Conservation (phyloP, 1,139 yeast species). For the Hansenula sp. region DNA sequence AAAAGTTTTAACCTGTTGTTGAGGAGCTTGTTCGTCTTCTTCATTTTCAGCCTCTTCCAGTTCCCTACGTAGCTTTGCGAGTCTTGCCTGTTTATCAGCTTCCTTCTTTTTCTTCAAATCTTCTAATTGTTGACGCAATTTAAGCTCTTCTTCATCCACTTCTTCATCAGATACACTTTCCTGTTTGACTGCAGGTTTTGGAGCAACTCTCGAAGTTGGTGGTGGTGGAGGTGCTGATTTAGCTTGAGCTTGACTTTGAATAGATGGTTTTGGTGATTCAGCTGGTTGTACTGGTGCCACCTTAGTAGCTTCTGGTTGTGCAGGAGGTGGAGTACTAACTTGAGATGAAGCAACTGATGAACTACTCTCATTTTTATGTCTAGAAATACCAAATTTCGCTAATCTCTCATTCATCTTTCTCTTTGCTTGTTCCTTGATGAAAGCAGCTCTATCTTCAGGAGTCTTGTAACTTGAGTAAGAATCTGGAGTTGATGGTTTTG, state of each 20-base stretch:
- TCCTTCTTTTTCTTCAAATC: slow-evolving; percentile 20
- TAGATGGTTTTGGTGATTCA: neutral
- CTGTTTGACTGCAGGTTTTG: slow-evolving; percentile 1
- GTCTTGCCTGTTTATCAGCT: slow-evolving; percentile 34
- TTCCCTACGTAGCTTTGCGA: slow-evolving; percentile 18
- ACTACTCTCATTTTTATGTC: slow-evolving; percentile 22
- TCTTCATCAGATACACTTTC: slow-evolving; percentile 10
- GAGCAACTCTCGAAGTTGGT: slow-evolving; percentile 10
- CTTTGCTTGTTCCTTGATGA: slow-evolving; percentile 87
- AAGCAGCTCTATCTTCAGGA: slow-evolving; percentile 73
- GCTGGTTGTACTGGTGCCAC: slow-evolving; percentile 9
- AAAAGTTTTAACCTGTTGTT: too few species aligned
- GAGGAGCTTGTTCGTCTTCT: slow-evolving; percentile 9
- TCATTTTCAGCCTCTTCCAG: slow-evolving; percentile 21
- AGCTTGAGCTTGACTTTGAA: slow-evolving; percentile 9
- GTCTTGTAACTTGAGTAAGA: slow-evolving; percentile 18
- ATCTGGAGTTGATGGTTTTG: slow-evolving; percentile 17
- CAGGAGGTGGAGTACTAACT: slow-evolving; percentile 5
- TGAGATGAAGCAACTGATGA: slow-evolving; percentile 15
- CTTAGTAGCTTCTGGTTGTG: neutral
- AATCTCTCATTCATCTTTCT: slow-evolving; percentile 86
- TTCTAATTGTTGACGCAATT: slow-evolving; percentile 17
- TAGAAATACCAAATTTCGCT: slow-evolving; percentile 71
- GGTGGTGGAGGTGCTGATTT: slow-evolving; percentile 19
- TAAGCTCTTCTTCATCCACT: slow-evolving; percentile 20